phyloP scores from a whole-genome alignment of 192 early-diverging fungal genomes.

The Entomortierella lignicola region DNA sequence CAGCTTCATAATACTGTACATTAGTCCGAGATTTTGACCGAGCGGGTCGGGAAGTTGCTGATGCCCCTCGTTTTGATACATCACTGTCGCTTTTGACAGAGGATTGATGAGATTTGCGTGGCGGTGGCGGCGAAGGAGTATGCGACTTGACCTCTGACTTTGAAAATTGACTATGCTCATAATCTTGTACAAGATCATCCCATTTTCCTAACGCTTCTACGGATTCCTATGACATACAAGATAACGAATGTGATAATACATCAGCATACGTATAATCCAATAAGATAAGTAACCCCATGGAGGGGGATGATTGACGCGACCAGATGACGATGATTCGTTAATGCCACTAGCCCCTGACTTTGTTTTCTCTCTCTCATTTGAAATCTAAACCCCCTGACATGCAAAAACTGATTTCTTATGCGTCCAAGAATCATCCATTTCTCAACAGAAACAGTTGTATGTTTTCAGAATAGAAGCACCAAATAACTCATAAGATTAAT shows the following conservation, averaged over 20 bases:
- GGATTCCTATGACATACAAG: conserved; percentile 33
- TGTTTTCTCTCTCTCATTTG: conserved; percentile 4
- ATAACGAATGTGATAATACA: no score
- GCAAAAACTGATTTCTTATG: neutral
- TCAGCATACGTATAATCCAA: no score
- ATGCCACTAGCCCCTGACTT: conserved; percentile 33
- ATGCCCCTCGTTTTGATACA: conserved; percentile 12
- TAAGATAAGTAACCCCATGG: no score
- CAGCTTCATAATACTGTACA: conserved; percentile 45
- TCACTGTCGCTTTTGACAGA: conserved; percentile 32
- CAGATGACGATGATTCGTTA: neutral
- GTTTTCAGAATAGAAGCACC: no score
- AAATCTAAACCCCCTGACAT: neutral
- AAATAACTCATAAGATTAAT: no score
- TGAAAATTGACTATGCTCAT: conserved; percentile 54
- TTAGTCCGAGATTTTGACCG: conserved; percentile 36
- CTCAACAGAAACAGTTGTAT: no score
- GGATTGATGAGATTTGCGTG: conserved; percentile 22
- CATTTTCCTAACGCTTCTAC: conserved; percentile 41
- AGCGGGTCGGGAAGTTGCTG: conserved; percentile 17
- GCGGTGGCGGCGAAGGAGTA: conserved; percentile 37
- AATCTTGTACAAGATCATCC: conserved; percentile 51
- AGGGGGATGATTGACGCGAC: no score
- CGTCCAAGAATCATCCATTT: no score
- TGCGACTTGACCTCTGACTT: conserved; percentile 40